Conservation (phyloP, 1,284 basidiomycete species). For the Hypsizygus ulmarius region DNA sequence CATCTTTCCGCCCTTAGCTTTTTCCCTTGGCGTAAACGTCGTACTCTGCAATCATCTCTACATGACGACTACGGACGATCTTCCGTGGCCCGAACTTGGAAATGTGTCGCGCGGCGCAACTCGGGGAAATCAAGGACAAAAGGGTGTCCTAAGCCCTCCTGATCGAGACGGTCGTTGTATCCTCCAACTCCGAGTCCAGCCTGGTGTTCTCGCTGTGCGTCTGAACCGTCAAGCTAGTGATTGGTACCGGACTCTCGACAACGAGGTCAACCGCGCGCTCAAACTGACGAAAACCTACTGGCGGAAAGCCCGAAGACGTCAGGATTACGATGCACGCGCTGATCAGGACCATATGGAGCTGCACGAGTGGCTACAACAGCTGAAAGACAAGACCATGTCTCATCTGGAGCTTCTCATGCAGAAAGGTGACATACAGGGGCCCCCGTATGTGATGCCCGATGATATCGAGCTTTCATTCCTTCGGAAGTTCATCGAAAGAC, state of each 20-base stretch:
- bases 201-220: constrained; percentile 70
- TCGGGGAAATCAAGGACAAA: constrained; percentile 78
- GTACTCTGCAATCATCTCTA: constrained; percentile 24
- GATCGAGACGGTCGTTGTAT: constrained; percentile 68
- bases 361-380: constrained; percentile 78
- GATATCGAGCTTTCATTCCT: constrained; percentile 72
- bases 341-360: constrained; percentile 85
- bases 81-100: constrained; percentile 80
- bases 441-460: constrained; percentile 76
- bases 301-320: constrained; percentile 71
- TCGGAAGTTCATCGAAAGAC: constrained; percentile 75
- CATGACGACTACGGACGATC: constrained; percentile 66
- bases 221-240: constrained; percentile 72
- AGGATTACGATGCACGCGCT: constrained; percentile 77
- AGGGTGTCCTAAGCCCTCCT: constrained; percentile 65
- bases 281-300: constrained; percentile 81
- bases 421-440: constrained; percentile 78
- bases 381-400: constrained; percentile 83
- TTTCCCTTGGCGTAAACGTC: constrained; percentile 23
- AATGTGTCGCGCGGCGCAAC: constrained; percentile 82
- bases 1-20: constrained; percentile 22
- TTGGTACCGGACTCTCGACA: constrained; percentile 74
- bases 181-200: constrained; percentile 74
- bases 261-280: constrained; percentile 71
- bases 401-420: constrained; percentile 80